A percentile compares a stretch with the other conserved stretches of the same genome.
Evolutionary conservation across 768 basidiomycete species (phyloP).

Genomic region (Serendipita sp.): DNA sequence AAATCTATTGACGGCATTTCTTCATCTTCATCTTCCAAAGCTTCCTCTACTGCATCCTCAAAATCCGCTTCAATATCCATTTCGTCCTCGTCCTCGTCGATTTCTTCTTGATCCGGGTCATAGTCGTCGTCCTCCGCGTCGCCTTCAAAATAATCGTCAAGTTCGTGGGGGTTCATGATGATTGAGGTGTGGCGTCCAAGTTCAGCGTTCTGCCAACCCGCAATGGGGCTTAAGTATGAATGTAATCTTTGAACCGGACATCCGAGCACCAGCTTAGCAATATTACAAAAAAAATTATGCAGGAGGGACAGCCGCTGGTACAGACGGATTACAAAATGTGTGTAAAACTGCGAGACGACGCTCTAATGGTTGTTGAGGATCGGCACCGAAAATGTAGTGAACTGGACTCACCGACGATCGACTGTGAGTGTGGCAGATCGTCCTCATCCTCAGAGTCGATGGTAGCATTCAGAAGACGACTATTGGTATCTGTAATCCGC

Average conservation of each 20-base stretch:
- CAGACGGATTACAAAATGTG: background rate
- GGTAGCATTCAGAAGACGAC: background rate
- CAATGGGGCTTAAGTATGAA: background rate
- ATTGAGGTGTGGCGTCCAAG: background rate
- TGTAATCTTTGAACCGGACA: background rate
- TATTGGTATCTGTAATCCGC: background rate
- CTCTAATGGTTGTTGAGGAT: background rate
- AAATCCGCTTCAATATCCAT: constrained; percentile 14
- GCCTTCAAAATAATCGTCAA: background rate
- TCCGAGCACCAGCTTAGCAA: background rate
- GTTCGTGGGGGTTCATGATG: background rate
- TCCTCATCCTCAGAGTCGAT: constrained; percentile 4
- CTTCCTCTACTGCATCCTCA: background rate
- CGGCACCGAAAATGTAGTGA: background rate
- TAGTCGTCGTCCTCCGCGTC: constrained; percentile 9
- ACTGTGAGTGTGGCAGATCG: background rate
- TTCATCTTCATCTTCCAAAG: constrained; percentile 2
- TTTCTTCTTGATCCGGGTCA: constrained; percentile 12
- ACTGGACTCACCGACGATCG: background rate
- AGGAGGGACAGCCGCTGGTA: background rate
- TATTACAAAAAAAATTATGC: background rate
- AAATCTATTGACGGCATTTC: background rate
- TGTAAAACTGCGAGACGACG: constrained; percentile 1
- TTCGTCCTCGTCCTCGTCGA: constrained; percentile 17
- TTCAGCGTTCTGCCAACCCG: background rate